Base-by-base conservation (phyloP, 1,284 basidiomycete genomes). In the Austroboletus novae-zelandiae region DNA sequence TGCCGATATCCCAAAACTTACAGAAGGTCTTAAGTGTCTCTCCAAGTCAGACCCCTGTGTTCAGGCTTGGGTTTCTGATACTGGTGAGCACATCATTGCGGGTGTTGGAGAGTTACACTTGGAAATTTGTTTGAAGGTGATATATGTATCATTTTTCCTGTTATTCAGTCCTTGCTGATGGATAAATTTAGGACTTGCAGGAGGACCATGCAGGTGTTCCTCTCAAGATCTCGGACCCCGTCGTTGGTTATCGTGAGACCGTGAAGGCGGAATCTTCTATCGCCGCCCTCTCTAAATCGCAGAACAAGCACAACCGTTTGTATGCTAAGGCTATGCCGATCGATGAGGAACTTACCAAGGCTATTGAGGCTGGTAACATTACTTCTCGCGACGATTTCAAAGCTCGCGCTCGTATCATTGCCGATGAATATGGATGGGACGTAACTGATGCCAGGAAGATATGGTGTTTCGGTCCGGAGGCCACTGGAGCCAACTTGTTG, bases 291-390 rank as follows among this genome's bases (percentile, higher is more conserved):
- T 98, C 97, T 61, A 99, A 99, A 76, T 99, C 97, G 45, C 97
- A 98, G 79, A 99, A 99, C 84, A 99, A 99, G 85, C 97, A 99
- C 87, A 99, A 99, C 74, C 92, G 97, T 81, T 81, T 99, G 57
- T 99, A 88, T 74, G 84, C 89, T 60, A 94, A 94, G 81, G 96
- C 97, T 41, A 64, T 86, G 76, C 96, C 97, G 45, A 72, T 99
- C 56, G 93, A 91, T 36, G 97, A 99, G 71, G 94, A 98, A 72
- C 84, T 99, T 55, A 87, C 93, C 60, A 83, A 84, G 66, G 95
- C 93, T 58, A 98, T 99, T 66, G 96, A 99, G 75, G 67, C 64
- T 56, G 96, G 96, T 68, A 86, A 83, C 69, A 74, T 99, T 70
- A 91, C 68, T 73, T 72, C 96, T 51, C 92, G 97, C 73, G 97